These are phyloP conservation scores for Angomonas ambiguus DNA, from an alignment of 208 protist species.

Conservation along the genomic window DNA sequence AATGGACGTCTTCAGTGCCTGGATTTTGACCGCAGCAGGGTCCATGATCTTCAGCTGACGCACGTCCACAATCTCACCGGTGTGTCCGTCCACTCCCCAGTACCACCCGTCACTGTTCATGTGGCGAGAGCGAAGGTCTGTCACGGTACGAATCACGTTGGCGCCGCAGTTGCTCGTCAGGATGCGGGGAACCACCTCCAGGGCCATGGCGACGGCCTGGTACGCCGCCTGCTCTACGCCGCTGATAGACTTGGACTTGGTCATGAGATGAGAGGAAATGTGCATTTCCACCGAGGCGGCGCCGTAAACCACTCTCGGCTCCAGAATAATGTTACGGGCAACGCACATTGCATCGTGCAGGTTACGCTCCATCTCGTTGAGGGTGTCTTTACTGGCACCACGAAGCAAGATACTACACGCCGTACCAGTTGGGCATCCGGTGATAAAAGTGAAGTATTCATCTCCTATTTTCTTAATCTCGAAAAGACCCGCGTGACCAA, in stretches of 20 bases:
- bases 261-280: constrained; percentile 89
- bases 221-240: constrained; percentile 97
- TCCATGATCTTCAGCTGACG: constrained; percentile 97
- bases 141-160: constrained; percentile 97
- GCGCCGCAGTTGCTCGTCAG: constrained; percentile 99
- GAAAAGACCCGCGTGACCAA: constrained; percentile 98
- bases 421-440: constrained; percentile 96
- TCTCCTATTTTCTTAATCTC: constrained; percentile 99
- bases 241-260: constrained; percentile 93
- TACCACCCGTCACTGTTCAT: constrained; percentile 72
- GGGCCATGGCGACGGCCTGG: constrained; percentile 92
- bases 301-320: constrained; percentile 97
- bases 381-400: constrained; percentile 99
- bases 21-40: constrained; percentile 96
- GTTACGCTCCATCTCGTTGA: constrained; percentile 99
- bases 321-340: constrained; percentile 97
- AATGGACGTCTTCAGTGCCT: constrained; percentile 98
- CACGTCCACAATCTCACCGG: constrained; percentile 95
- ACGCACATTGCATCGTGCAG: constrained; percentile 99
- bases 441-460: constrained; percentile 99
- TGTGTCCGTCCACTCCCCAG: constrained; percentile 98
- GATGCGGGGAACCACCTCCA: constrained; percentile 97
- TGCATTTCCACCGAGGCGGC: constrained; percentile 98
- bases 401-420: constrained; percentile 99
- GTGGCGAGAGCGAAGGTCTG: constrained; percentile 96